Evolutionary conservation across 495 filamentous ascomycete genomes (phyloP).

Genomic region (Penicillium atrosanguineum): DNA sequence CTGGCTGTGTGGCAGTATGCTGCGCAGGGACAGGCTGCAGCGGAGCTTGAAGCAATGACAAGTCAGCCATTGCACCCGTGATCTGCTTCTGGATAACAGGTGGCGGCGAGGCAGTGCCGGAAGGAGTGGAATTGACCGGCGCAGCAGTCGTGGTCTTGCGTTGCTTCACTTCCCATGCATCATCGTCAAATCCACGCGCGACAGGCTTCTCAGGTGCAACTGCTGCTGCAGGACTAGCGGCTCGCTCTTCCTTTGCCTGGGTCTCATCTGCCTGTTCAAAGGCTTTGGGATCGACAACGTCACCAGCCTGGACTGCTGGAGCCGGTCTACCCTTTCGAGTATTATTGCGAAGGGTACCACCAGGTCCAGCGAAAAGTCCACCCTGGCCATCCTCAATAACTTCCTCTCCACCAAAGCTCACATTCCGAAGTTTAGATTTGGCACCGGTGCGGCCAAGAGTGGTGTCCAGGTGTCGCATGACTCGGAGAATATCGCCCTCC

Average conservation of each 20-base stretch:
- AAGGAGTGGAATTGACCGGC: constrained; percentile 26
- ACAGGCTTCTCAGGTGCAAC: constrained; percentile 46
- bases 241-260: constrained; percentile 39
- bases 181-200: constrained; percentile 80
- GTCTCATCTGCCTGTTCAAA: constrained; percentile 62
- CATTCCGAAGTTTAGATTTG: constrained; percentile 59
- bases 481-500: constrained; percentile 93
- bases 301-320: constrained; percentile 77
- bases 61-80: constrained; percentile 72
- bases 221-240: constrained; percentile 44
- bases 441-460: constrained; percentile 65
- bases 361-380: constrained; percentile 88
- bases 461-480: constrained; percentile 84
- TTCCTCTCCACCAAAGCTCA: constrained; percentile 59
- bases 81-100: constrained; percentile 49
- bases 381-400: constrained; percentile 55
- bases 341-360: constrained; percentile 85
- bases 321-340: constrained; percentile 90
- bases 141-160: constrained; percentile 51
- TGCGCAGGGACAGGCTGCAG: constrained; percentile 69
- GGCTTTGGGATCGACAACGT: constrained; percentile 82
- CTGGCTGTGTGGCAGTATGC: constrained; percentile 33
- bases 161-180: constrained; percentile 97
- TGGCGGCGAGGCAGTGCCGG: constrained; percentile 37
- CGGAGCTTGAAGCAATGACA: constrained; percentile 72